Conservation (phyloP, 768 basidiomycete genomes). For the Kwoniella dejecticola region DNA sequence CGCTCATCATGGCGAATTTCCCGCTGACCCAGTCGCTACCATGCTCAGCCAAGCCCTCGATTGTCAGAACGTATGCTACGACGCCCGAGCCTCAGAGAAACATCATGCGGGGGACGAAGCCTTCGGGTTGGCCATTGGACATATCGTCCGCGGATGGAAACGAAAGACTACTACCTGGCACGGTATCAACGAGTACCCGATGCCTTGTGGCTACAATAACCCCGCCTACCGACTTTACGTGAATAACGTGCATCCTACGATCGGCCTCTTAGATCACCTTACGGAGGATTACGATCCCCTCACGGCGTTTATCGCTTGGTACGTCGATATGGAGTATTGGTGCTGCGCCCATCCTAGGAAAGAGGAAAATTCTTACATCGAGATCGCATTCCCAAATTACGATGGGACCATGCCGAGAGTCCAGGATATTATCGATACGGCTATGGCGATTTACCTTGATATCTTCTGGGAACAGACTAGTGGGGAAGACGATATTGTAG, state of each 20-base stretch:
- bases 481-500: neutral
- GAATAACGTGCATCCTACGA: neutral
- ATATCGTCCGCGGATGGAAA: neutral
- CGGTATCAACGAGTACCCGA: neutral
- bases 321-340: conserved; percentile 2
- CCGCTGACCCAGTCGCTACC: neutral
- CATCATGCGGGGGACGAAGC: neutral
- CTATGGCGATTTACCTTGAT: neutral
- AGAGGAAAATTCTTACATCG: conserved; percentile 1
- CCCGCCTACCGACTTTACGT: neutral
- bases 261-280: neutral
- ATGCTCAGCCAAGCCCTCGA: neutral
- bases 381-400: neutral
- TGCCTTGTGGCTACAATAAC: neutral
- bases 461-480: neutral
- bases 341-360: conserved; percentile 2
- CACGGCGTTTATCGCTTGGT: neutral
- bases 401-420: neutral
- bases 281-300: neutral
- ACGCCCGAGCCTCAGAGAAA: neutral
- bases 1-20: neutral
- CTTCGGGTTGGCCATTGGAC: neutral
- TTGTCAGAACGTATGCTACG: conserved; percentile 1
- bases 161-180: neutral
- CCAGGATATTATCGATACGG: neutral